These are phyloP conservation scores for Lachnellula subtilissima DNA, from an alignment of 2,329 filamentous ascomycete species.

Conservation along the genomic window DNA sequence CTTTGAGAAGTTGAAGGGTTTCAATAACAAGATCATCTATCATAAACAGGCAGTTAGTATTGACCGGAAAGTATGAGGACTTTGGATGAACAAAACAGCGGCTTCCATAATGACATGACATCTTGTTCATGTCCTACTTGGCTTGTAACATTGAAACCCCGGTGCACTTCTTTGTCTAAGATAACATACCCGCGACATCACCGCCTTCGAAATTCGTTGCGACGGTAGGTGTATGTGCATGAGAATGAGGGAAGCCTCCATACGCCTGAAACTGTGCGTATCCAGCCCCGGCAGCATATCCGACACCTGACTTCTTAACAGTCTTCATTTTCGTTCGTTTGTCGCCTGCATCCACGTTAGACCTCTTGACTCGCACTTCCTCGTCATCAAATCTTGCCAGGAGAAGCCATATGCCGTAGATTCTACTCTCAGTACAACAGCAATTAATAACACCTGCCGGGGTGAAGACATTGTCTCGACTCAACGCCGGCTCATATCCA, in stretches of 20 bases:
- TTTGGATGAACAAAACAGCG: too few relatives aligned
- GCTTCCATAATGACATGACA: too few relatives aligned
- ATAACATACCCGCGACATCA: background rate
- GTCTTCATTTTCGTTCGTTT: background rate
- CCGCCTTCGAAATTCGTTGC: background rate
- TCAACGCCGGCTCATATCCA: slow-evolving; percentile 8
- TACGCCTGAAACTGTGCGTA: background rate
- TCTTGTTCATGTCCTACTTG: too few relatives aligned
- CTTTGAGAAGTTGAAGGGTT: slow-evolving; percentile 13
- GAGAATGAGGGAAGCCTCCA: too few relatives aligned
- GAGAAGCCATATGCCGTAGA: slow-evolving; percentile 17
- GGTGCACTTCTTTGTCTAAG: background rate
- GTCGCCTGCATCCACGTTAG: background rate
- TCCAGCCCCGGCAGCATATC: slow-evolving; percentile 9
- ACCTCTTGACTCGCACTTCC: background rate
- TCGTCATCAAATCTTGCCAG: slow-evolving; percentile 16
- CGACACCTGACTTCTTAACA: slow-evolving; percentile 8
- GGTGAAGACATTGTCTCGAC: slow-evolving; percentile 13
- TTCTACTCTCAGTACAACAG: slow-evolving; percentile 14
- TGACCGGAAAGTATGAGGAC: background rate
- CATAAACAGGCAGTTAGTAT: background rate
- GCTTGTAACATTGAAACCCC: background rate
- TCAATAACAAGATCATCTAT: slow-evolving; percentile 12
- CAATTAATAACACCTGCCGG: slow-evolving; percentile 18
- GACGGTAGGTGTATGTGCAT: too few relatives aligned